Evolutionary conservation across 2,329 filamentous ascomycete species (phyloP), one percentile per base, ranked within the genome.

Genomic region (Clonostachys solani): DNA sequence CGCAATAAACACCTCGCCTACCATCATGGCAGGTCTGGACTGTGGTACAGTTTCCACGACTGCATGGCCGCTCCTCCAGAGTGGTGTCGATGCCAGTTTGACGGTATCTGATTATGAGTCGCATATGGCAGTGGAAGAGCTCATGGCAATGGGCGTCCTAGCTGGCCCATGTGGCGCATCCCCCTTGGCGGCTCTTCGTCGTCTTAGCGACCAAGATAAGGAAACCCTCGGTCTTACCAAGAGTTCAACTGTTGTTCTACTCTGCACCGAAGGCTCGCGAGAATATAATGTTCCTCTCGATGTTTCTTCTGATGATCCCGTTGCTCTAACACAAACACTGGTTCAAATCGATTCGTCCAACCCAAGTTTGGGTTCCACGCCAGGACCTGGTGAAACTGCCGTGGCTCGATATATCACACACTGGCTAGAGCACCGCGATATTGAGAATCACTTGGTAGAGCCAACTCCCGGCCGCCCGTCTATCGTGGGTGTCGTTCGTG

Each of bases 11-110:
- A 88, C 84, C 0, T 69, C 67, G 0, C 66, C 77, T 4, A 89
- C 84, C 0, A 88, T 88, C 54, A 90, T 91, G 86, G 75, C 77
- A 37, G 87, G 86, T 0, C 78, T 91, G 68, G 82, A 87, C 53
- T 91, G 86, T 50, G 86, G 85, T 0, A 87, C 83, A 0, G 72
- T 87, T 0, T 88, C 85, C 0, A 69, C 69, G 0, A 80, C 76
- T 1, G 83, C 86, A 0, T 92, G 85, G 83, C 72, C 80, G 0
- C 58, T 81, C 0, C 60, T 92, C 5, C 63, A 68, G 8, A 58
- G 67, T 0, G 78, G 82, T 1, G 73, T 89, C 0, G 81, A 87
- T 63, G 78, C 75, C 1, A 78, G 76, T 45, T 63, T 84, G 1
- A 77, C 75, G 0, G 73, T 91, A 0, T 79, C 76, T 0, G 86